Evolutionary conservation across 495 filamentous ascomycete species (phyloP).

Genomic region (Penicillium soppii): DNA sequence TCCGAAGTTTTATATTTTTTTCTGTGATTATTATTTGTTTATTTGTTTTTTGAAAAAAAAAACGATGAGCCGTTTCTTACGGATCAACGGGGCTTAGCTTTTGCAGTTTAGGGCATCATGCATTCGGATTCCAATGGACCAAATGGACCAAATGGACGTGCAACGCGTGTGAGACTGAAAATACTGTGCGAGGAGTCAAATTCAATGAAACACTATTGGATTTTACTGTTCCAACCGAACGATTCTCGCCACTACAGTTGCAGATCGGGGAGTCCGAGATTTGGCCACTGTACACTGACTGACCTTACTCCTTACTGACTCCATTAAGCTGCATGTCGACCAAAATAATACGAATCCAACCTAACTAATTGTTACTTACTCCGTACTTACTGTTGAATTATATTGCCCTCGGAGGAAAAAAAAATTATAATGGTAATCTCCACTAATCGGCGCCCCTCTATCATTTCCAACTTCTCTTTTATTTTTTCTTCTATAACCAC

Average conservation of each 20-base stretch:
- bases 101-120: constrained; percentile 34
- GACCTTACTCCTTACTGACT: no score
- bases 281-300: constrained; percentile 12
- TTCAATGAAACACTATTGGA: constrained; percentile 13
- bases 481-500: constrained; percentile 29
- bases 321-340: constrained; percentile 23
- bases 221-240: constrained; percentile 7
- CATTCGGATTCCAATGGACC: constrained; percentile 21
- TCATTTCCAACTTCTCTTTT: constrained; percentile 21
- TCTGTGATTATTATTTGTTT: no score
- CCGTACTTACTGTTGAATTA: background rate
- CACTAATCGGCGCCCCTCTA: constrained; percentile 10
- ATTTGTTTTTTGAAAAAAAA: no score
- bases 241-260: constrained; percentile 11
- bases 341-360: constrained; percentile 14
- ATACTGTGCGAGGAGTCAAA: constrained; percentile 13
- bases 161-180: constrained; percentile 26
- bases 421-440: constrained; percentile 16
- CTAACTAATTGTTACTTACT: background rate
- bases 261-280: constrained; percentile 25
- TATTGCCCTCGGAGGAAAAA: background rate
- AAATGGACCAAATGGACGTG: constrained; percentile 29
- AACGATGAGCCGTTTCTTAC: constrained; percentile 14
- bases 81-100: constrained; percentile 33
- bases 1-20: background rate